Conservation (phyloP, 306 rosid species). For the Vicia faba region DNA sequence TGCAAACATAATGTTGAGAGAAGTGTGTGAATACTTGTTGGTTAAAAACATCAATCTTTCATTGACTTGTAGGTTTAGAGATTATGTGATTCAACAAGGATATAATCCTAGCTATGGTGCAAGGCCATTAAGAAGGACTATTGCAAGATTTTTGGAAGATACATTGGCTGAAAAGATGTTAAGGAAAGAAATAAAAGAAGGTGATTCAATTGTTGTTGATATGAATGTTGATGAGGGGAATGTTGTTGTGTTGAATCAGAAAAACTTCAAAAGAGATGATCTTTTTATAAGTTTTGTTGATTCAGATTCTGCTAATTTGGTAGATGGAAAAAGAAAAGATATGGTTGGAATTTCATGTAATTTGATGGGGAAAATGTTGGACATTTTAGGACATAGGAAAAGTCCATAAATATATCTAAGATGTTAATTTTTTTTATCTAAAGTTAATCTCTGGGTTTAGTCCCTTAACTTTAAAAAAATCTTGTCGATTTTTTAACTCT, state of each 20-base stretch:
- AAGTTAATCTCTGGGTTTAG: too few species aligned
- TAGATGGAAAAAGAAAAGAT: background rate
- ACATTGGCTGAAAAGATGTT: slow-evolving; percentile 80
- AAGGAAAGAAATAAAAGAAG: slow-evolving; percentile 70
- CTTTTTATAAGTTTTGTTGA: background rate
- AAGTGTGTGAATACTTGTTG: background rate
- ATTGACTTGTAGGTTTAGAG: background rate
- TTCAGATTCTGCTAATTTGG: background rate
- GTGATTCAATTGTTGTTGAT: slow-evolving; percentile 66
- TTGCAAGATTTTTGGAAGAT: slow-evolving; percentile 80
- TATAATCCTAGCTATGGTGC: slow-evolving; percentile 20
- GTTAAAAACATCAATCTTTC: slow-evolving; percentile 10
- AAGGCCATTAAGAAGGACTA: slow-evolving; percentile 60
- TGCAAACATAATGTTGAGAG: slow-evolving; percentile 11
- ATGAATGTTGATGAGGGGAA: slow-evolving; percentile 63
- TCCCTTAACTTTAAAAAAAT: too few species aligned
- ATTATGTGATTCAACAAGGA: slow-evolving; percentile 3
- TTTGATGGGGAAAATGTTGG: slow-evolving; percentile 36
- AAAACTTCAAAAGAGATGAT: slow-evolving; percentile 6
- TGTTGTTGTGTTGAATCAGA: slow-evolving; percentile 57
- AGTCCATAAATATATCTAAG: slow-evolving; percentile 8
- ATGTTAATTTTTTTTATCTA: background rate
- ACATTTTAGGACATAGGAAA: slow-evolving; percentile 15
- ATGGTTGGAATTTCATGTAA: slow-evolving; percentile 15
- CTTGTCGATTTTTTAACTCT: too few species aligned